Percentiles rank a stretch among this genome's conserved stretches.
Evolutionary conservation across 805 yeast genomes (phyloP).

Genomic region (Teunomyces stri): DNA sequence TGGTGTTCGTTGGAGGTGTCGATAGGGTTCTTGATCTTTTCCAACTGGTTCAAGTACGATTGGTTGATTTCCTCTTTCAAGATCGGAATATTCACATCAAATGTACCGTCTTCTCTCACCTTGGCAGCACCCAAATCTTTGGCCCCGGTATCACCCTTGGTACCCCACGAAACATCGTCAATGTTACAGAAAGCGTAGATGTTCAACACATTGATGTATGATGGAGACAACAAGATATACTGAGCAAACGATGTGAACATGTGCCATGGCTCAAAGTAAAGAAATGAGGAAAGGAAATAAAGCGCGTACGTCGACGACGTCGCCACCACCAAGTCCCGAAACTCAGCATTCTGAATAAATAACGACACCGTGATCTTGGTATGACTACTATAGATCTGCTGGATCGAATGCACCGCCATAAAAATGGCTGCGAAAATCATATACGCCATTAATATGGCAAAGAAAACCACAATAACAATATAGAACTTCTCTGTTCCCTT

Average conservation of each 20-base stretch:
- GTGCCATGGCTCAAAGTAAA: constrained; percentile 68
- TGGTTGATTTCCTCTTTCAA: constrained; percentile 52
- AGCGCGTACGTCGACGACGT: constrained; percentile 60
- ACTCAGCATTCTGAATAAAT: constrained; percentile 45
- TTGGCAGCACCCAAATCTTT: constrained; percentile 55
- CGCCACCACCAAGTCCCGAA: constrained; percentile 54
- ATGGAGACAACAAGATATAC: constrained; percentile 50
- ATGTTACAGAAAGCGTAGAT: constrained; percentile 70
- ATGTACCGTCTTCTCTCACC: constrained; percentile 52
- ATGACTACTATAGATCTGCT: constrained; percentile 29
- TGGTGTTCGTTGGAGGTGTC: constrained; percentile 27
- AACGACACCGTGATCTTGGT: constrained; percentile 43
- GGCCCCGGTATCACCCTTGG: constrained; percentile 66
- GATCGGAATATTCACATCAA: constrained; percentile 53
- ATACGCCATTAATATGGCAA: constrained; percentile 60
- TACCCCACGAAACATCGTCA: constrained; percentile 74
- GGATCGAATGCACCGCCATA: constrained; percentile 53
- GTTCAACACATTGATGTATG: constrained; percentile 56
- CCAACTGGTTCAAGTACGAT: constrained; percentile 50
- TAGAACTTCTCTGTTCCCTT: constrained; percentile 58
- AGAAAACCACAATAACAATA: constrained; percentile 50
- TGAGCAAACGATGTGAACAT: constrained; percentile 54
- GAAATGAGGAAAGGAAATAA: constrained; percentile 55
- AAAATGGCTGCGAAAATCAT: constrained; percentile 57
- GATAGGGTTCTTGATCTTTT: constrained; percentile 47